These are phyloP conservation scores for Porcisia deanei DNA, from an alignment of 208 protist species.

Conservation along the genomic window DNA sequence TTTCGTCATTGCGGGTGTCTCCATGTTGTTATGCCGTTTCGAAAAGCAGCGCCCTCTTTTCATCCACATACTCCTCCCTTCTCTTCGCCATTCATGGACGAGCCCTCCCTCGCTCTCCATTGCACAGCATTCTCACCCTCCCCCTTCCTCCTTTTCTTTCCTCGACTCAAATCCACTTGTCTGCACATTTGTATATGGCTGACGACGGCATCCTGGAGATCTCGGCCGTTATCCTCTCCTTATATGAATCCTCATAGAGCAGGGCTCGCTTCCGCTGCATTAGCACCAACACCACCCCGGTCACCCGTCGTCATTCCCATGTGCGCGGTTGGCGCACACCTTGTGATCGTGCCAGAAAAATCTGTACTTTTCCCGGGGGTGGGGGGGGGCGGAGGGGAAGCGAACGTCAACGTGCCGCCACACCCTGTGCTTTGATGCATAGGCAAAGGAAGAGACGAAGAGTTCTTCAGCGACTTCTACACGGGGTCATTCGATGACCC, in stretches of 20 bases:
- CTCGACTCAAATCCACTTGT: background rate
- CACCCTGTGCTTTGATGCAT: background rate
- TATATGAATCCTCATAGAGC: background rate
- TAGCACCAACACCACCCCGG: no score
- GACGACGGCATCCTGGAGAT: background rate
- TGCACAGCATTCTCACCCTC: background rate
- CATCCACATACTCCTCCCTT: background rate
- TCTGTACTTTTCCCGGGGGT: background rate
- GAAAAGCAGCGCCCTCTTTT: no score
- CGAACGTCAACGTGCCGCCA: background rate
- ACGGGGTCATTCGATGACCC: background rate
- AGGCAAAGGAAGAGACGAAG: background rate
- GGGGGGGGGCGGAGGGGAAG: no score
- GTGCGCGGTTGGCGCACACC: background rate
- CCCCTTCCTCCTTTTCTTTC: background rate
- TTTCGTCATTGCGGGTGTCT: no score
- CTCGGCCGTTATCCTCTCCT: background rate
- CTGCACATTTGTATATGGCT: background rate
- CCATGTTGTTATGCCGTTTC: no score
- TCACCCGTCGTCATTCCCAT: background rate
- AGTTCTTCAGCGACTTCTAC: background rate
- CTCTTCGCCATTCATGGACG: background rate
- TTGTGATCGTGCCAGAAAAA: background rate
- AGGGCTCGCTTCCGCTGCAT: no score
- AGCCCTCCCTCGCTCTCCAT: background rate